Base-by-base conservation (phyloP, 176 grass and related monocot species). In the Paspalum notatum region DNA sequence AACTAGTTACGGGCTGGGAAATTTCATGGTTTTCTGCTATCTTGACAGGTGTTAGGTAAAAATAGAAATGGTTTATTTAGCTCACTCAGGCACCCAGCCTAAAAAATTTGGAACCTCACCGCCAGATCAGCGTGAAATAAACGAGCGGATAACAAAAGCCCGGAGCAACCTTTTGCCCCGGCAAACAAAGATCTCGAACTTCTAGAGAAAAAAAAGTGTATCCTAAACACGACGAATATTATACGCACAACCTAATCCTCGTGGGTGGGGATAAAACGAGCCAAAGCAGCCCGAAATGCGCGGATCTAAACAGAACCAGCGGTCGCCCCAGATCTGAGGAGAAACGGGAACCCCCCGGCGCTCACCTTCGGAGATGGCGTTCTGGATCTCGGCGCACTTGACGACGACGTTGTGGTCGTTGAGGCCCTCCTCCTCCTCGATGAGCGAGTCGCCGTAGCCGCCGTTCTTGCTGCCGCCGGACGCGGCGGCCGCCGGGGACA, bases 401-500 rank as follows among this genome's bases (percentile, higher is more conserved):
- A 85, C 86, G 44, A 97, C 94, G 73, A 93, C 88, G 87, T 97
- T 93, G 82, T 91, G 94, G 72, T 97, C 91, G 82, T 93, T 97
- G 76, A 97, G 88, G 10, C 94, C 94, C 77, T 97, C 94, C 86
- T 97, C 94, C 86, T 93, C 94, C 83, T 97, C 94, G 63, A 97
- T 97, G 84, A 97, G 84, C 84, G 37, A 89, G 76, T 93, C 94
- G 0, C 76, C 86, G 59, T 83, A 91, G 14, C 84, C 84, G 14
- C 84, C 84, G 60, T 91, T 89, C 89, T 97, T 93, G 72, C 14
- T n/a, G 0, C 71, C 85, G 8, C 50, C 82, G 2, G 83, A 5
- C 5, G 58, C 24, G 44, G 66, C 38, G 59, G 89, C 79, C 50
- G 82, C 89, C 10, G 94, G 91, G 58, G 88, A 83, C 79, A 93